Conservation (phyloP, 164 flowering plant species). For the Pachysandra terminalis region DNA sequence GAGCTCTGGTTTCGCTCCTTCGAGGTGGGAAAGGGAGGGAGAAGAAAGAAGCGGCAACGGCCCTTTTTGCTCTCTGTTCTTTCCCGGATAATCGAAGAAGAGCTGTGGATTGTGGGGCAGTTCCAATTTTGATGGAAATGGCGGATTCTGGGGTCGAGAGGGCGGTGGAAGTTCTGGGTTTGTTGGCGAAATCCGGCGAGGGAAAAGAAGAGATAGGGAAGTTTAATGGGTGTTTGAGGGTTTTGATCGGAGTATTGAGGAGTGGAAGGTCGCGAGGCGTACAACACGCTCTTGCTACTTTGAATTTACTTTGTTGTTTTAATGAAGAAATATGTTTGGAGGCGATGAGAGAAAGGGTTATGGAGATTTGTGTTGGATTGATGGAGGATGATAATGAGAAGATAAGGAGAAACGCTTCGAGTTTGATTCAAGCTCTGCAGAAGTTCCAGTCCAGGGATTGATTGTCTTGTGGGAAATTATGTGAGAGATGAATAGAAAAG, state of each 20-base stretch:
- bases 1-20: constrained; percentile 50
- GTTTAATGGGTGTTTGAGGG: constrained; percentile 35
- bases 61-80: constrained; percentile 70
- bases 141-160: constrained; percentile 68
- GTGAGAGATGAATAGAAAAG: neutral
- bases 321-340: constrained; percentile 38
- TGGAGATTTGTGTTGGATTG: constrained; percentile 60
- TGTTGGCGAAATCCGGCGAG: constrained; percentile 67
- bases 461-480: constrained; percentile 8
- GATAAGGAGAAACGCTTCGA: constrained; percentile 64
- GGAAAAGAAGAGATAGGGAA: constrained; percentile 77
- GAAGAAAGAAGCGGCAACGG: constrained; percentile 90
- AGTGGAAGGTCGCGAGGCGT: constrained; percentile 60
- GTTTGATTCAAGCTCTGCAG: constrained; percentile 53
- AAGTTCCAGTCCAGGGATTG: constrained; percentile 19
- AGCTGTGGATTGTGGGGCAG: constrained; percentile 65
- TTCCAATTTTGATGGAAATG: constrained; percentile 47
- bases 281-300: constrained; percentile 52
- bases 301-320: constrained; percentile 50
- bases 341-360: constrained; percentile 51
- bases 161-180: constrained; percentile 73
- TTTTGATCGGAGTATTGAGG: constrained; percentile 56
- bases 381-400: constrained; percentile 84
- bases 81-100: constrained; percentile 72
- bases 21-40: constrained; percentile 61